Evolutionary conservation across 306 rosid genomes (phyloP).

Genomic region (Sicyos baderoa): DNA sequence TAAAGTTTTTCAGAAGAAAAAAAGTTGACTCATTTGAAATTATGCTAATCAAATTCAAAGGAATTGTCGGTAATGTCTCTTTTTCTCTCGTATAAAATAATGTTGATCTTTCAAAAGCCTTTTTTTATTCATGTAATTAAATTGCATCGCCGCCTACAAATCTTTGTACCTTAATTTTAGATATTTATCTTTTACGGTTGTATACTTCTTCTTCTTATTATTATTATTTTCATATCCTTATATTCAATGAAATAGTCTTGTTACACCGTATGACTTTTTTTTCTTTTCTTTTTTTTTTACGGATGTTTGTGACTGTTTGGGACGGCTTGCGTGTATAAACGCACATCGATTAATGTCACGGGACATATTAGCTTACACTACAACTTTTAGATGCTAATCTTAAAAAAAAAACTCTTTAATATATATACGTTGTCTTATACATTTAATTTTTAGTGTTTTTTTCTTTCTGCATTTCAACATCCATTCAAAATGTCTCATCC

Average conservation of each 20-base stretch:
- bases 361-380: no score
- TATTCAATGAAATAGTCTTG: no score
- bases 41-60: slow-evolving; percentile 1
- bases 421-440: neutral
- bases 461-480: neutral
- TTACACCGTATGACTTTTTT: no score
- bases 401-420: no score
- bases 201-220: no score
- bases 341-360: no score
- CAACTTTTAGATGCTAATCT: no score
- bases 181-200: neutral
- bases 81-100: neutral
- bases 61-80: neutral
- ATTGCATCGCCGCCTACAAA: neutral
- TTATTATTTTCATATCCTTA: no score
- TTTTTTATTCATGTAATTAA: neutral
- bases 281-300: no score
- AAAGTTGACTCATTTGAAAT: neutral
- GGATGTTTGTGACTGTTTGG: no score
- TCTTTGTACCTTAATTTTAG: neutral
- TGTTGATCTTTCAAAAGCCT: neutral
- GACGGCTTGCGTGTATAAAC: no score
- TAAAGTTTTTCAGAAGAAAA: no score
- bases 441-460: neutral
- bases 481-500: neutral